phyloP scores from a whole-genome alignment of 1,284 basidiomycete genomes.

The Testicularia cyperi region DNA sequence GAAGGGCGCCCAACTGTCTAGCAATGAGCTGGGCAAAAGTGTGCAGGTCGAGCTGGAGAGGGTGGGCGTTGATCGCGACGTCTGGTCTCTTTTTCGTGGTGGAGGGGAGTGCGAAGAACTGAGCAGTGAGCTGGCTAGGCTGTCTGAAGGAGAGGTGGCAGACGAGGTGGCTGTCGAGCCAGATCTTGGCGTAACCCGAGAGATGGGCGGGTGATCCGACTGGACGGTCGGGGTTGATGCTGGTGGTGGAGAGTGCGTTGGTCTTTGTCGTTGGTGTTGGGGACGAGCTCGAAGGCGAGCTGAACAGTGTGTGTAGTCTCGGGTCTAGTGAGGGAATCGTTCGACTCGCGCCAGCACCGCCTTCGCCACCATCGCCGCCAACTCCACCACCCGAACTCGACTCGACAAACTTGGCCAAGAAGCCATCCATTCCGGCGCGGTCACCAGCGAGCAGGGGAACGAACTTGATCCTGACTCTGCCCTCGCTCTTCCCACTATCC shows the following conservation, averaged over 20 bases:
- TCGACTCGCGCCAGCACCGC: no score
- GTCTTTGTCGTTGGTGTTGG: no score
- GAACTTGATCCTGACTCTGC: constrained; percentile 1
- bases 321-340: no score
- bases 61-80: background rate
- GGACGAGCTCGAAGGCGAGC: no score
- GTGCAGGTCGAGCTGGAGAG: background rate
- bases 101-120: background rate
- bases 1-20: background rate
- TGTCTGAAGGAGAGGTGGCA: background rate
- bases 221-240: no score
- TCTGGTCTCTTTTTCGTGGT: no score
- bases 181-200: background rate
- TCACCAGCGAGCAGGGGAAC: constrained; percentile 2
- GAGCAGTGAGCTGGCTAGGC: background rate
- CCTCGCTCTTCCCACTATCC: background rate
- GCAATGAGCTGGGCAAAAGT: background rate
- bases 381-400: no score
- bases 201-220: background rate
- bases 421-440: background rate
- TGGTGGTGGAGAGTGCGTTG: no score
- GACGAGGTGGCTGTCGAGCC: background rate
- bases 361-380: no score
- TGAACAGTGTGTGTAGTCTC: no score
- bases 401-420: background rate